Conservation (phyloP, 192 early-diverging fungal genomes). For the Blastocladiella britannica region DNA sequence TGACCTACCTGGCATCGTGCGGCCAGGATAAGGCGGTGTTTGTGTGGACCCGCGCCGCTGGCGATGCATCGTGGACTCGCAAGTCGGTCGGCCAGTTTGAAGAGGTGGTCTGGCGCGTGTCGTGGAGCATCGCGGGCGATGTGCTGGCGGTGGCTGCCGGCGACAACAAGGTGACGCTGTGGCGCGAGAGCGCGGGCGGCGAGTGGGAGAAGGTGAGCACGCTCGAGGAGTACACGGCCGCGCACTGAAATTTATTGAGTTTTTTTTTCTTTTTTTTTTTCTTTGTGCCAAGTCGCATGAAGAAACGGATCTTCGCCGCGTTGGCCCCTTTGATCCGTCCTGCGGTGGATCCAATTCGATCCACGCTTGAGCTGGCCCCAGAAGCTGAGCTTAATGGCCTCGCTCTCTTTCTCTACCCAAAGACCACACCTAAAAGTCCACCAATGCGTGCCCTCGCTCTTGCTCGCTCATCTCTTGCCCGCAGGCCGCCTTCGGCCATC, state of each 20-base stretch:
- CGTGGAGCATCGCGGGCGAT: constrained; percentile 89
- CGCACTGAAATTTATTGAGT: not conserved
- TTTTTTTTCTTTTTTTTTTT: not conserved
- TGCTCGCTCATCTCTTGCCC: too few species aligned
- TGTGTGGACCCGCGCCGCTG: constrained; percentile 81
- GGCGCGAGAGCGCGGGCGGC: constrained; percentile 86
- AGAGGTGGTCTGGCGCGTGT: constrained; percentile 96
- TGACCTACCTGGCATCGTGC: constrained; percentile 75
- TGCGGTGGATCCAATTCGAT: too few species aligned
- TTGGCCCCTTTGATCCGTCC: too few species aligned
- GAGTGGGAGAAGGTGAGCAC: constrained; percentile 76
- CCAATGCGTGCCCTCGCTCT: too few species aligned
- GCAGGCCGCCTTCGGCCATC: too few species aligned
- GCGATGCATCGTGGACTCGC: constrained; percentile 47
- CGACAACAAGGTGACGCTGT: constrained; percentile 89
- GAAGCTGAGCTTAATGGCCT: too few species aligned
- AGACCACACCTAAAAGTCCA: too few species aligned
- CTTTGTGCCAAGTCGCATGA: not conserved
- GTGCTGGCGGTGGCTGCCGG: constrained; percentile 88
- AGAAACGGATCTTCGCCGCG: too few species aligned
- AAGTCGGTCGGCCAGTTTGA: constrained; percentile 59
- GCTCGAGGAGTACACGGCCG: constrained; percentile 13
- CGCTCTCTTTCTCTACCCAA: too few species aligned
- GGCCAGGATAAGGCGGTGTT: constrained; percentile 93
- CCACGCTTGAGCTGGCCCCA: too few species aligned